Evolutionary conservation across 257 asterid genomes (phyloP), one percentile per base, ranked within the genome.

Genomic region (Ilex aquifolium): DNA sequence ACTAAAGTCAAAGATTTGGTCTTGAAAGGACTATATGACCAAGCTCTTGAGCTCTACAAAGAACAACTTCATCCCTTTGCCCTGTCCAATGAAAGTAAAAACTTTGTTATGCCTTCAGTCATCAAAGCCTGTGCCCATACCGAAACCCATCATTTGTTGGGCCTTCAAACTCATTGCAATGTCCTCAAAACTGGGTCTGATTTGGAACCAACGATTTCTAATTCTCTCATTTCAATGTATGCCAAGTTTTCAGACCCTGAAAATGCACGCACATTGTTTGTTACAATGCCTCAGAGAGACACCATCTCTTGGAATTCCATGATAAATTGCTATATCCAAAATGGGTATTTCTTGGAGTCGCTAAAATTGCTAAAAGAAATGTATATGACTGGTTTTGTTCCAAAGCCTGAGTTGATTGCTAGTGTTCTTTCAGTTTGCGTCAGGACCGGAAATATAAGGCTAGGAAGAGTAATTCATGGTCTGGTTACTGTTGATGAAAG

Each of bases 391-490:
- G 84, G 84, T 29, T 65, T 87, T 32, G 65, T 69, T 61, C 86
- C 82, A 40, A 89, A 82, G 71, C 79, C 94, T n/a, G 96, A 89
- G 78, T 30, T 89, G 66, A 65, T 82, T 10, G 95, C 94, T 29
- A 51, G 82, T 36, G 65, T 82, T 64, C 60, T 89, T 31, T 71
- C 93, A 0, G 65, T 79, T 31, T 84, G 96, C 71, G 68, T 62
- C 15, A 71, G 69, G 74, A 72, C 40, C 13, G 85, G 57, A 69
- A 74, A 60, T 73, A 70, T 78, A 74, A 65, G 74, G 59, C 55
- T 84, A 6, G 95, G 95, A 63, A 81, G 73, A 62, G 82, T 73
- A 36, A 65, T 89, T 14, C 96, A 89, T 68, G 79, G 75, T 59
- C 86, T 89, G 55, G 65, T 74, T 65, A 54, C 61, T 36, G 67